These are phyloP conservation scores for Aschersonia sp. DNA, from an alignment of 2,329 filamentous ascomycete species.

Conservation along the genomic window DNA sequence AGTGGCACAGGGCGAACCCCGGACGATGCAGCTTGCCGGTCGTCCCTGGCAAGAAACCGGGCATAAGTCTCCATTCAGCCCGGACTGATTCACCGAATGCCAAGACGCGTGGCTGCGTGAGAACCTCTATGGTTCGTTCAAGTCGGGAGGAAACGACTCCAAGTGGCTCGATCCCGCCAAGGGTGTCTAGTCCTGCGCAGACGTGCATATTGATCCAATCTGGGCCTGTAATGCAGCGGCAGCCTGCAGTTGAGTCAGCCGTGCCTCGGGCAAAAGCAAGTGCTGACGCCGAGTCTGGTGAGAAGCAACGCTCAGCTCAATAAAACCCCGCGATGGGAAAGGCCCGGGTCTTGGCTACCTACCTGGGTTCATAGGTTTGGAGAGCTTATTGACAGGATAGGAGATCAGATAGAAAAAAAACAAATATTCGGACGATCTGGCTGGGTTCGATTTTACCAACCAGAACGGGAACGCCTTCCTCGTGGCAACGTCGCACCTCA, in stretches of 20 bases:
- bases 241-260: neutral
- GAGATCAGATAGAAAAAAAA: no score
- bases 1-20: neutral
- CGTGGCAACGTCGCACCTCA: neutral
- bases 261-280: neutral
- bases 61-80: neutral
- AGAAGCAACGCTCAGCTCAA: no score
- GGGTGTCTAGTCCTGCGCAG: neutral
- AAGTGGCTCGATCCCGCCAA: no score
- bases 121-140: neutral
- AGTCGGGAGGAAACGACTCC: neutral
- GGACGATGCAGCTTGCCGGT: neutral
- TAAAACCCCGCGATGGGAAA: no score
- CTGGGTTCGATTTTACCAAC: neutral
- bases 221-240: neutral
- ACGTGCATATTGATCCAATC: neutral
- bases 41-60: neutral
- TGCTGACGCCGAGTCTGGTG: no score
- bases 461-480: neutral
- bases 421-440: no score
- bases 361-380: no score
- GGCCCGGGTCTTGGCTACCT: no score
- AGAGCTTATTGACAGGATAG: no score
- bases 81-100: neutral
- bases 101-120: neutral